Conservation (phyloP, 2,329 filamentous ascomycete genomes). For the Lachnellula subtilissima region DNA sequence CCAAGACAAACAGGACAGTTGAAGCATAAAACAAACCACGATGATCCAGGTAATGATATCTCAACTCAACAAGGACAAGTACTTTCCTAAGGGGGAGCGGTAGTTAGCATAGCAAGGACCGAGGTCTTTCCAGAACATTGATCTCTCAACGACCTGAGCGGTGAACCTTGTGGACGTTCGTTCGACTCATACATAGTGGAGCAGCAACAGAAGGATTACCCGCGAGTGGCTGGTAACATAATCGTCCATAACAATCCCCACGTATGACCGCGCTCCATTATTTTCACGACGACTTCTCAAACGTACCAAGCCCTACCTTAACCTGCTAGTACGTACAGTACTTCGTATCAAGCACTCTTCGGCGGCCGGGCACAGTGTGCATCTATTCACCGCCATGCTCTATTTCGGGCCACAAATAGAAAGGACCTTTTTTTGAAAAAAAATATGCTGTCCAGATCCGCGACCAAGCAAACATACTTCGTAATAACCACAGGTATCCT, state of each 20-base stretch:
- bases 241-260: neutral
- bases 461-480: constrained; percentile 9
- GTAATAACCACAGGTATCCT: neutral
- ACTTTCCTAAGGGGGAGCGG: neutral
- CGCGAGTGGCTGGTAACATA: constrained; percentile 19
- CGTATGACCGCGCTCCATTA: neutral
- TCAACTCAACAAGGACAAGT: constrained; percentile 3
- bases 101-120: neutral
- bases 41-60: constrained; percentile 11
- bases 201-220: constrained; percentile 12
- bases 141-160: constrained; percentile 10
- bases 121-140: neutral
- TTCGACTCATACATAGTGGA: constrained; percentile 10
- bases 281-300: neutral
- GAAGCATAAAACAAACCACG: neutral
- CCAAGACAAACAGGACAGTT: constrained; percentile 1
- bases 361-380: neutral
- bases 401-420: constrained; percentile 3
- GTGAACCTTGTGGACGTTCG: constrained; percentile 18
- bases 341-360: neutral
- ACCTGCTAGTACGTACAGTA: neutral
- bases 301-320: neutral
- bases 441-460: neutral
- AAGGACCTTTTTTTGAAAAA: neutral
- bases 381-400: constrained; percentile 13